These are phyloP conservation scores for Candida ulmi DNA, from an alignment of 805 yeast species.

Conservation along the genomic window DNA sequence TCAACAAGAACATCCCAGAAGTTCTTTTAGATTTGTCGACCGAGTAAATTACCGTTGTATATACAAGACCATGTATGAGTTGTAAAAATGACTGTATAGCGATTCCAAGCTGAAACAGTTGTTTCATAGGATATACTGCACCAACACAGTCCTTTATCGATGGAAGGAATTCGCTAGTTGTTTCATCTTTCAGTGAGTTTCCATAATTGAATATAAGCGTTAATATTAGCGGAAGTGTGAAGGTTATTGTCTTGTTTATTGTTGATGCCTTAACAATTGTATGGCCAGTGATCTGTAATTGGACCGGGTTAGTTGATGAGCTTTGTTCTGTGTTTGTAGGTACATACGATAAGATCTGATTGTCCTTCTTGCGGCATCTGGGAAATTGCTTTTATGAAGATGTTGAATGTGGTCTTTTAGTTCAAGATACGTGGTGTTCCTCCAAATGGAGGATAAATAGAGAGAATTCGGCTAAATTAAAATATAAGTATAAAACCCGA, in stretches of 20 bases:
- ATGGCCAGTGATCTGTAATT: slow-evolving; percentile 6
- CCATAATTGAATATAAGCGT: slow-evolving; percentile 9
- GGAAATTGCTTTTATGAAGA: no score
- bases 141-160: slow-evolving; percentile 10
- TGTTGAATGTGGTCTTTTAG: no score
- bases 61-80: neutral
- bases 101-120: slow-evolving; percentile 11
- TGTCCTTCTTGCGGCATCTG: no score
- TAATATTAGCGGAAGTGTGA: slow-evolving; percentile 3
- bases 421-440: no score
- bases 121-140: slow-evolving; percentile 11
- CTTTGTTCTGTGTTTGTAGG: no score
- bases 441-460: no score
- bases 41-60: neutral
- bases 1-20: neutral
- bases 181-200: slow-evolving; percentile 8
- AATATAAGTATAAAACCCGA: no score
- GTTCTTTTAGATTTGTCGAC: neutral
- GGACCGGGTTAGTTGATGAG: no score
- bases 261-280: slow-evolving; percentile 4
- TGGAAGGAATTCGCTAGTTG: slow-evolving; percentile 8
- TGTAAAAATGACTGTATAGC: slow-evolving; percentile 10
- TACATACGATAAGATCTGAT: no score
- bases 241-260: slow-evolving; percentile 5
- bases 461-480: no score